Evolutionary conservation across 768 basidiomycete genomes (phyloP), one percentile per base, ranked within the genome.

Genomic region (Crepidotus variabilis): DNA sequence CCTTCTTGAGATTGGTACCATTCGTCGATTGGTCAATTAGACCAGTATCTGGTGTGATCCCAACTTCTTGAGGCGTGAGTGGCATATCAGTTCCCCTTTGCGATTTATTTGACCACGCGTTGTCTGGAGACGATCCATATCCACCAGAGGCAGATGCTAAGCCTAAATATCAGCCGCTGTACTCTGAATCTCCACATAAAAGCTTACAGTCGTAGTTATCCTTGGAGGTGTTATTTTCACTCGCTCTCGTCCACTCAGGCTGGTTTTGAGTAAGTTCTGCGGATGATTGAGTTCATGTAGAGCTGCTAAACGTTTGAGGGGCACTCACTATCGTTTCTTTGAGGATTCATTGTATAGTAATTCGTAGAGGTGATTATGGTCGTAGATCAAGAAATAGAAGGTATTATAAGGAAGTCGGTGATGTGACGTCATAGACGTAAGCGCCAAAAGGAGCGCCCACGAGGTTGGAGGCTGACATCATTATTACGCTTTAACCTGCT

Each of bases 11-110:
- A 20, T 61, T 43, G 2, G 52, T 53, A 18, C 62, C 62, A 10
- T 50, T 46, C 2, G 58, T 55, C 2, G 60, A 53, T 49, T 63
- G 60, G 51, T 63, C 62, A 16, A 63, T 63, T 21, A 63, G 56
- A 7, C 62, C 60, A 24, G 36, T 33, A 36, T 48, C 43, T 28
- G 43, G 49, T 47, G 50, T 50, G 22, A 4, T 24, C 49, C 48
- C 49, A 48, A 34, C 35, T 52, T 16, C 34, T 50, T 50, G 39
- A 43, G 39, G 28, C 28, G 28, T 5, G 39, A 43, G 39, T 43
- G 59, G 59, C 45, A 57, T 47, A 13, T 63, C 46, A 1, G 47
- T 46, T 7, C 61, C 59, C 39, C 59, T 33, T 32, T 63, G 61
- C 0, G 59, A 39, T 14, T 54, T 56, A 9, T 56, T 47, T n/a